phyloP scores from a whole-genome alignment of 2,329 filamentous ascomycete species.

The Laburnicola sp. region DNA sequence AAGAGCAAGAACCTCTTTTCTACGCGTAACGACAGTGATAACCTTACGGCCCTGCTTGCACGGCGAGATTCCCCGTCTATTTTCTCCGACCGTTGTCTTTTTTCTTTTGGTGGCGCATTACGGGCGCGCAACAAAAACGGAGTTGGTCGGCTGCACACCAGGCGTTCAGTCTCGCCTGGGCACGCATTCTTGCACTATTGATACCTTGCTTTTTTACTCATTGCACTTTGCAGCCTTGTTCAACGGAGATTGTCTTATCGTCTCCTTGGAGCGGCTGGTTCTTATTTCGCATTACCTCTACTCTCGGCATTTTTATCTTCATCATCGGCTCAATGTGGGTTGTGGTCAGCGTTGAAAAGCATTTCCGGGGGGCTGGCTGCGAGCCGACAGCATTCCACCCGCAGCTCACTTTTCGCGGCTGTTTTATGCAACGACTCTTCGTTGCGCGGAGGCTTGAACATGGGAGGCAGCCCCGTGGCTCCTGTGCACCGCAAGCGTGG shows the following conservation, averaged over 20 bases:
- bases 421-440: not conserved
- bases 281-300: slow-evolving; percentile 3
- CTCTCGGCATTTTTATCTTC: slow-evolving; percentile 1
- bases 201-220: slow-evolving; percentile 32
- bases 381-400: not conserved
- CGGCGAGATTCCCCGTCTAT: slow-evolving; percentile 5
- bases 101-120: slow-evolving; percentile 15
- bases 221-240: not conserved
- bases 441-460: not conserved
- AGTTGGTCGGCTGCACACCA: slow-evolving; percentile 29
- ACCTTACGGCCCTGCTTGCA: slow-evolving; percentile 2
- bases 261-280: slow-evolving; percentile 1
- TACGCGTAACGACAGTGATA: slow-evolving; percentile 12
- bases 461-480: not conserved
- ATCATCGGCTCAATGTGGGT: not conserved
- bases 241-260: slow-evolving; percentile 1
- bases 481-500: not conserved
- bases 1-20: slow-evolving; percentile 8
- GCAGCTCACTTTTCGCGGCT: slow-evolving; percentile 1
- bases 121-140: slow-evolving; percentile 27
- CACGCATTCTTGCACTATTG: slow-evolving; percentile 29
- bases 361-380: slow-evolving; percentile 13
- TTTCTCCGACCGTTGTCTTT: not conserved
- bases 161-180: slow-evolving; percentile 28
- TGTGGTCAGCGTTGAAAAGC: slow-evolving; percentile 15